Conservation (phyloP, 129 eudicot genomes). For the Chrysanthemum seticuspe region DNA sequence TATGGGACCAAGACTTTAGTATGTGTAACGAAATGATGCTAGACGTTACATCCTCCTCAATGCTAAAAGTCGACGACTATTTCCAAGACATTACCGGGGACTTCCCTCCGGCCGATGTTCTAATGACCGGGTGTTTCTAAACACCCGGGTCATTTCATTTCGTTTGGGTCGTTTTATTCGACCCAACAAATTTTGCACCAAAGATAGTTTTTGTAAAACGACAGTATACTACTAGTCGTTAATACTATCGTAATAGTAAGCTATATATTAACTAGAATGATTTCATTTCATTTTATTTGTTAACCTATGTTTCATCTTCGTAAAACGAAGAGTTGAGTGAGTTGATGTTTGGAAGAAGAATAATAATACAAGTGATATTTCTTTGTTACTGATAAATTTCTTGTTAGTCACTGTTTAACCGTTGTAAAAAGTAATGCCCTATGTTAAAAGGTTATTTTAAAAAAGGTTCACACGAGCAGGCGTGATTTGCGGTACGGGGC, state of each 20-base stretch:
- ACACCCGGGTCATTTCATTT: not conserved
- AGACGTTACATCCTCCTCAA: conserved; percentile 28
- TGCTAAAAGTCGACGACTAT: conserved; percentile 48
- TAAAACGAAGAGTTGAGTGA: conserved; percentile 34
- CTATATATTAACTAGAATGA: conserved; percentile 13
- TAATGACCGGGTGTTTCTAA: conserved; percentile 34
- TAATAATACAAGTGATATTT: conserved; percentile 23
- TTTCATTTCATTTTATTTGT: not conserved
- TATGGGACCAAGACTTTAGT: conserved; percentile 22
- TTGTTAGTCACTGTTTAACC: not conserved
- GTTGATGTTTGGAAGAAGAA: conserved; percentile 25
- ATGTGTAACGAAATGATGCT: conserved; percentile 34
- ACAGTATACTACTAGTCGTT: not conserved
- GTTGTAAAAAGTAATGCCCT: no score
- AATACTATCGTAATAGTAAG: conserved; percentile 13
- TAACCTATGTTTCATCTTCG: conserved; percentile 23
- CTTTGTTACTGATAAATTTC: not conserved
- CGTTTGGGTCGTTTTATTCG: conserved; percentile 27
- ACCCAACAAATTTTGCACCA: conserved; percentile 44
- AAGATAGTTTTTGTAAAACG: conserved; percentile 31
- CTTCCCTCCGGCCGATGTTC: conserved; percentile 42
- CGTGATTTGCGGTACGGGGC: conserved; percentile 38
- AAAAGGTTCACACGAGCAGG: conserved; percentile 28
- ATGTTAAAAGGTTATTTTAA: not conserved
- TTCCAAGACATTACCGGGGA: conserved; percentile 53